phyloP scores from a whole-genome alignment of 2,329 filamentous ascomycete genomes.

The Aspergillaceae sp. region DNA sequence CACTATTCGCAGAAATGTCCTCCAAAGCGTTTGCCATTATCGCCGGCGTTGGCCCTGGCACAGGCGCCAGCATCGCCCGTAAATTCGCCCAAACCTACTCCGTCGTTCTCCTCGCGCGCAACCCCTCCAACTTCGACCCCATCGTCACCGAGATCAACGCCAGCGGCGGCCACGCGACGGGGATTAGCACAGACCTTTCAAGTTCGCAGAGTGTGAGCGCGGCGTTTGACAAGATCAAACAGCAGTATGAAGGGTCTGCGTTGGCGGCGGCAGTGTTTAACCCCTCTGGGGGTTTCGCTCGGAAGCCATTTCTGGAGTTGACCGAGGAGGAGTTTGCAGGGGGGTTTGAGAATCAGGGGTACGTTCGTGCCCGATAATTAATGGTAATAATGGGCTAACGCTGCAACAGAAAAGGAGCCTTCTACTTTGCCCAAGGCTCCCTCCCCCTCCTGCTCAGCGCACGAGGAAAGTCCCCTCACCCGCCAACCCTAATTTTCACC shows the following conservation, averaged over 20 bases:
- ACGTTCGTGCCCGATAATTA: conserved; percentile 10
- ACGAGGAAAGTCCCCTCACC: conserved; percentile 39
- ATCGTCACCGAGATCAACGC: conserved; percentile 53
- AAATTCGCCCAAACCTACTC: conserved; percentile 52
- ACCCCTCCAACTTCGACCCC: conserved; percentile 46
- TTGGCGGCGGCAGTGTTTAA: conserved; percentile 54
- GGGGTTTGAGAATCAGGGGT: conserved; percentile 45
- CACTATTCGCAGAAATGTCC: conserved; percentile 17
- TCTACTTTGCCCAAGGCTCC: conserved; percentile 63
- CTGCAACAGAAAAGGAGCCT: conserved; percentile 49
- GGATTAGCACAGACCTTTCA: conserved; percentile 52
- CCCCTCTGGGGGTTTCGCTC: conserved; percentile 47
- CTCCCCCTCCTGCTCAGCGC: conserved; percentile 63
- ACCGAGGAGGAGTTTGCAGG: conserved; percentile 49
- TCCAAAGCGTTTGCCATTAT: conserved; percentile 38
- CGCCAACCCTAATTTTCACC: conserved; percentile 75
- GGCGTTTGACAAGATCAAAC: conserved; percentile 47
- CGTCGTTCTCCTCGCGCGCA: conserved; percentile 52
- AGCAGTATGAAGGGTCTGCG: conserved; percentile 41
- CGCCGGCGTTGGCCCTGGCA: conserved; percentile 41
- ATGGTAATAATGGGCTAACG: not conserved
- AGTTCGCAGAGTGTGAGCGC: conserved; percentile 44
- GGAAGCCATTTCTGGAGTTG: conserved; percentile 55
- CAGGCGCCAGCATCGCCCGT: conserved; percentile 51
- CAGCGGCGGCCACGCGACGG: conserved; percentile 50